Conservation (phyloP, 495 filamentous ascomycete species). For the Entonaema liquescens region DNA sequence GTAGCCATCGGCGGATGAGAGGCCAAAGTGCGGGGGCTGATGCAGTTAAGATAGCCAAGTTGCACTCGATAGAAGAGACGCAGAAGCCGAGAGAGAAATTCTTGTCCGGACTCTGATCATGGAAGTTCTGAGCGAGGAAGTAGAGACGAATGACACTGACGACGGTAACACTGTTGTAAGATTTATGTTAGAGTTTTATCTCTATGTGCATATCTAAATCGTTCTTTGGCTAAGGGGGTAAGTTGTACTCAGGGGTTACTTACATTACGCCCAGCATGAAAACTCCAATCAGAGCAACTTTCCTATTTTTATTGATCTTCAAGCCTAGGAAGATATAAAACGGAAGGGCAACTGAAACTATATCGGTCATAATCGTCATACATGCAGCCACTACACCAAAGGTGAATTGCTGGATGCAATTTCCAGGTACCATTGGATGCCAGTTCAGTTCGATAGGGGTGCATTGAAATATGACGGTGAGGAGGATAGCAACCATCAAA, state of each 20-base stretch:
- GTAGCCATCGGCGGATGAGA: constrained; percentile 37
- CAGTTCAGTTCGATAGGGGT: constrained; percentile 50
- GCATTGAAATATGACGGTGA: constrained; percentile 62
- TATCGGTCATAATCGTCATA: constrained; percentile 57
- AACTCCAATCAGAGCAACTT: constrained; percentile 58
- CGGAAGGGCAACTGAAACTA: constrained; percentile 57
- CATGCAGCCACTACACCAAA: constrained; percentile 58
- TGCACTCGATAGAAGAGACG: constrained; percentile 54
- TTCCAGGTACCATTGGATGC: constrained; percentile 29
- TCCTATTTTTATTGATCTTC: constrained; percentile 55
- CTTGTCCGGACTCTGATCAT: constrained; percentile 27
- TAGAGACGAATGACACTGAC: constrained; percentile 47
- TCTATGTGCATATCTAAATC: neutral
- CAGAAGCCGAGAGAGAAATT: constrained; percentile 48
- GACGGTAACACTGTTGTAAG: constrained; percentile 50
- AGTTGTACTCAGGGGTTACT: constrained; percentile 26
- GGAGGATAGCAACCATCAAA: constrained; percentile 54
- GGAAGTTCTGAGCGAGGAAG: constrained; percentile 35
- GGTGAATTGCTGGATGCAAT: constrained; percentile 32
- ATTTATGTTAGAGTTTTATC: constrained; percentile 6
- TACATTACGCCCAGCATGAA: constrained; percentile 56
- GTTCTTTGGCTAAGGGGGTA: neutral
- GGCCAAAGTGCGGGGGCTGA: constrained; percentile 41
- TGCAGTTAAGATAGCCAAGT: constrained; percentile 54
- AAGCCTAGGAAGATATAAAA: constrained; percentile 58